Evolutionary conservation across 345 rosid species (phyloP), one percentile per base, ranked within the genome.

Genomic region (Hibiscus tridactylites): DNA sequence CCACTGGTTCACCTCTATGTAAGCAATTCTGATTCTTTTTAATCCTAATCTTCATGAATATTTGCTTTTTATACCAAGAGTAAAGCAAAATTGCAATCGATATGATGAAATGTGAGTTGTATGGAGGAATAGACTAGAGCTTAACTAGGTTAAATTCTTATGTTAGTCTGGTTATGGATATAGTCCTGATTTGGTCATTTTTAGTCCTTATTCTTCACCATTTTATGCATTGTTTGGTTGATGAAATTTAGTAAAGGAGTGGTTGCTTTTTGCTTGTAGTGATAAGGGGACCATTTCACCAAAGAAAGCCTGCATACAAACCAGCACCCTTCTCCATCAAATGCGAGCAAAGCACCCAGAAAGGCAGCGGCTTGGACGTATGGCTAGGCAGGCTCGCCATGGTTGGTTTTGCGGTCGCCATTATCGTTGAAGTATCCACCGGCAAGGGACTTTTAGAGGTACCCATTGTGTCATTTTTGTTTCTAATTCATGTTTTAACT

Each of bases 381-480:
- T 94, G 98, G 98, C 86, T 56, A 3, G 61, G 61, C 29, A 21
- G 99, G 37, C 68, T 87, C 42, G 99, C 99, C 16, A 92, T 90
- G 97, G 57, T 90, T 74, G 97, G 95, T 71, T 94, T 94, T 85
- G 95, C 93, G 21, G 88, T 74, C 37, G 95, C 95, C 24, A 76
- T 90, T 63, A 81, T 80, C 49, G 92, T 90, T 72, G 97, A 95
- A 84, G 35, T 90, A 66, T 73, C 91, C 8, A 95, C 99, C 0
- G 98, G 97, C 42, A 91, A 90, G 78, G 97, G 96, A 70, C 93
- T 90, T 70, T 79, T 94, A 61, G 92, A 94, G 97, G 98, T 91
- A 86, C 19, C 56, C 4, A 39, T 5, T 37, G 26, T 6, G 7
- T 17, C 76, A 31, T 33, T 6, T 44, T 56, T 21, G 5, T 54